Evolutionary conservation across 352 stramenopile species (phyloP), one percentile per base, ranked within the genome.

Genomic region (Globisporangium apiculatum): DNA sequence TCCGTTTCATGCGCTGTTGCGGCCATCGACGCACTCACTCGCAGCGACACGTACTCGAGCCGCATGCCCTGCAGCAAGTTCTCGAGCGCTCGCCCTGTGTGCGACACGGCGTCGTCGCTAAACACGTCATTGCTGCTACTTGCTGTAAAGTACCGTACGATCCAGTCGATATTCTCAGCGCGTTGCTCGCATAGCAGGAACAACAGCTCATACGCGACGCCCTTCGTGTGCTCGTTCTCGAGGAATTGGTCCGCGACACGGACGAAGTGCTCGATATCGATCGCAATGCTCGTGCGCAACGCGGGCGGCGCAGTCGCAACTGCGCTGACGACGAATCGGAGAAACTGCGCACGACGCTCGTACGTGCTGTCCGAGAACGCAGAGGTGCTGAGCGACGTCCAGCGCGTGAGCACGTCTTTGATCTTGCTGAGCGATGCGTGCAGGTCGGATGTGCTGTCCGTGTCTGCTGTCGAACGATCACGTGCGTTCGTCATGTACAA

Each of bases 401-500:
- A 59, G 9, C 31, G 58, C 12, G 37, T 42, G 36, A 59, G 47
- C 4, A 59, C 15, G 9, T 3, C 12, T n/a, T 51, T 38, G 14
- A 59, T 14, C 12, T 31, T 18, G 12, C 4, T 24, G 11, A 58
- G 18, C 3, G 46, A 46, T 10, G 11, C 10, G 10, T 9, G 12
- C 1, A 15, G 40, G 6, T 18, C 3, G 0, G 7, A 7, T 15
- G 7, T 2, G 6, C 3, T 11, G 8, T 15, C 66, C 49, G 24
- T 31, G 24, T 3, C 24, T 31, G 24, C 24, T 31, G 24, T 3
- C 24, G 24, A 31, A 31, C 24, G 24, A 31, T 31, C 24, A 2
- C 7, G 55, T 8, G 38, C 52, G 43, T 0, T 56, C 31, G 41
- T 52, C 7, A 53, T 24, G 56, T 57, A 73, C 0, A 76, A 45